A percentile compares a stretch with the other conserved stretches of the same genome.
These are phyloP conservation scores for Cornus florida DNA, from an alignment of 148 eudicot genomes.

Conservation along the genomic window DNA sequence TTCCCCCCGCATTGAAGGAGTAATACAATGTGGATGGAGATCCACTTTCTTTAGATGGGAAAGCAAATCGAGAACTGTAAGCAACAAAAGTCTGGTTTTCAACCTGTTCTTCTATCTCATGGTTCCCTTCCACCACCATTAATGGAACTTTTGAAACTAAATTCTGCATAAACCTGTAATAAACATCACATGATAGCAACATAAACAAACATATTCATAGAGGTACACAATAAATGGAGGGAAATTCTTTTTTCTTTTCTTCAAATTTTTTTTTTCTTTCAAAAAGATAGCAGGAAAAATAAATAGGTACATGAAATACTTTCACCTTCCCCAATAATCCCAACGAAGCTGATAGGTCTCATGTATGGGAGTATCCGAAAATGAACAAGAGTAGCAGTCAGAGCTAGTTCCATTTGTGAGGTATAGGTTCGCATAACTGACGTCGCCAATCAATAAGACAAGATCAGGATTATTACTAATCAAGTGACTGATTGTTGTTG, in stretches of 20 bases:
- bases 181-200: not conserved
- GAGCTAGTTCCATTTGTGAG: slow-evolving; percentile 92
- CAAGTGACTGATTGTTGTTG: slow-evolving; percentile 73
- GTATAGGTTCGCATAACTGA: slow-evolving; percentile 86
- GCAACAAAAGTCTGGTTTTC: slow-evolving; percentile 71
- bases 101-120: slow-evolving; percentile 87
- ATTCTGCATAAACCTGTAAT: slow-evolving; percentile 79
- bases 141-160: slow-evolving; percentile 79
- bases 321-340: slow-evolving; percentile 99
- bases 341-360: slow-evolving; percentile 98
- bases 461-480: slow-evolving; percentile 77
- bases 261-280: too few relatives aligned
- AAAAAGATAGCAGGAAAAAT: too few relatives aligned
- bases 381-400: slow-evolving; percentile 89
- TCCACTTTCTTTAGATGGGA: slow-evolving; percentile 83
- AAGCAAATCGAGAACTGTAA: slow-evolving; percentile 91
- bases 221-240: too few relatives aligned
- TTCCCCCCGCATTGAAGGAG: slow-evolving; percentile 95
- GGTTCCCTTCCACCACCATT: slow-evolving; percentile 98
- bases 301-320: not conserved
- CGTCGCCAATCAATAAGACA: slow-evolving; percentile 82
- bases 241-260: too few relatives aligned
- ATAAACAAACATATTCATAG: not conserved
- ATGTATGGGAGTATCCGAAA: slow-evolving; percentile 78
- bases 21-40: slow-evolving; percentile 85